A percentile compares a stretch with the other conserved stretches of the same genome.
Evolutionary conservation across 2,329 filamentous ascomycete genomes (phyloP).

Genomic region (Fusarium ambrosium): DNA sequence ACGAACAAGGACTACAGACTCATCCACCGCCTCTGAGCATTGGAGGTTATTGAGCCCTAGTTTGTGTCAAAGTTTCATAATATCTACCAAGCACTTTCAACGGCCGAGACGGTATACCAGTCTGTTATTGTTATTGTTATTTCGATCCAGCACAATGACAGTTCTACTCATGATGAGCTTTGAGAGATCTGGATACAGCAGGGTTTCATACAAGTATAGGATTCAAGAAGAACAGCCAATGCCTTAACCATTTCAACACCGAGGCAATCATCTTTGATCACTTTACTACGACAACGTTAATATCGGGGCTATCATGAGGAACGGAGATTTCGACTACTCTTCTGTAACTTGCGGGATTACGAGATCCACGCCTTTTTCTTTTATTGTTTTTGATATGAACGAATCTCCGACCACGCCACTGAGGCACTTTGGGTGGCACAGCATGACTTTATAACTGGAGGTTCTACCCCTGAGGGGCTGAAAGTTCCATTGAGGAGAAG

Average conservation of each 20-base stretch:
- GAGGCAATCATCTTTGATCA: background rate
- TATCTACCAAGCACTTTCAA: slow-evolving; percentile 9
- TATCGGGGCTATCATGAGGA: background rate
- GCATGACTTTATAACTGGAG: slow-evolving; percentile 16
- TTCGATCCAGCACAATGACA: background rate
- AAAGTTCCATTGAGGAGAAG: slow-evolving; percentile 1
- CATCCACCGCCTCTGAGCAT: background rate
- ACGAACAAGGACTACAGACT: slow-evolving; percentile 3
- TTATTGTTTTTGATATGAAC: background rate
- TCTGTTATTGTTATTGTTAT: slow-evolving; percentile 27
- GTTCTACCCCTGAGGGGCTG: slow-evolving; percentile 2
- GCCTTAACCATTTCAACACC: background rate
- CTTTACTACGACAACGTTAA: background rate
- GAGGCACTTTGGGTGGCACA: slow-evolving; percentile 12
- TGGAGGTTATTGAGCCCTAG: background rate
- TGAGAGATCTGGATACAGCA: background rate
- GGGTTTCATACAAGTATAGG: slow-evolving; percentile 4
- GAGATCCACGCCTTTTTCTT: slow-evolving; percentile 14
- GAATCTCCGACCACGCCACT: background rate
- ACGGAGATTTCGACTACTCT: background rate
- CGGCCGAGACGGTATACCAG: slow-evolving; percentile 27
- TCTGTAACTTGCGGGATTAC: slow-evolving; percentile 15
- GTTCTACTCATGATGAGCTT: slow-evolving; percentile 5
- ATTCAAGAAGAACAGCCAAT: background rate
- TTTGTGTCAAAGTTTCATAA: slow-evolving; percentile 15